These are phyloP conservation scores for Blumeria graminis DNA, from an alignment of 2,329 filamentous ascomycete species.

Conservation along the genomic window DNA sequence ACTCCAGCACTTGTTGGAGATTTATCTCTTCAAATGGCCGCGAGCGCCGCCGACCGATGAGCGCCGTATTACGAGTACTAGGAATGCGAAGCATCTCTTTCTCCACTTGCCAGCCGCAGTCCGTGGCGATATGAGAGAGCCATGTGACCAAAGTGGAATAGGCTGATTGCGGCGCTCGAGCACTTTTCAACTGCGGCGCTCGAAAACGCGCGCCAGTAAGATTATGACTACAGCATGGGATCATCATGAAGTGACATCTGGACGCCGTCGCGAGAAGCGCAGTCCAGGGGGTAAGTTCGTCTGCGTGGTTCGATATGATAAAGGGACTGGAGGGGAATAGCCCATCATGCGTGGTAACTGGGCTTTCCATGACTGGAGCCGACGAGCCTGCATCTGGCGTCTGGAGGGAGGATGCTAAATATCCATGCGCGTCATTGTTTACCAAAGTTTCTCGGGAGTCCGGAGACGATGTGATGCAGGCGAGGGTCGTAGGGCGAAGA, in stretches of 20 bases:
- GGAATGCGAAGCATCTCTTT: conserved; percentile 77
- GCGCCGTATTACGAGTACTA: conserved; percentile 64
- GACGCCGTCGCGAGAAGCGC: conserved; percentile 62
- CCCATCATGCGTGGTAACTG: conserved; percentile 30
- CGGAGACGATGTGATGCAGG: conserved; percentile 5
- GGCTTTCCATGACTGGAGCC: conserved; percentile 4
- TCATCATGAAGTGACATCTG: conserved; percentile 62
- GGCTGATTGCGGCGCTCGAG: conserved; percentile 28
- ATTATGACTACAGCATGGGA: conserved; percentile 85
- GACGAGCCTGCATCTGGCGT: not conserved
- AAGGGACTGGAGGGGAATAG: conserved; percentile 54
- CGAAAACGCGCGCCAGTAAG: conserved; percentile 55
- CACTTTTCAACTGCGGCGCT: conserved; percentile 26
- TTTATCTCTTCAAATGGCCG: conserved; percentile 16
- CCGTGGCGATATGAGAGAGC: conserved; percentile 41
- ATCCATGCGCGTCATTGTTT: not conserved
- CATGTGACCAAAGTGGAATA: conserved; percentile 71
- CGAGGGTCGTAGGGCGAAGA: too few relatives aligned
- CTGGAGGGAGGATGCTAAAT: not conserved
- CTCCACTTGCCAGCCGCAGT: conserved; percentile 54
- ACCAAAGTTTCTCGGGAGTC: not conserved
- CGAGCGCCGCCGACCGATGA: conserved; percentile 37
- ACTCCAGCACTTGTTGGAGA: conserved; percentile 18
- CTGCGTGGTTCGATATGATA: conserved; percentile 90
- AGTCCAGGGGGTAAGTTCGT: conserved; percentile 91